These are phyloP conservation scores for Rutstroemia sp. DNA, from an alignment of 2,329 filamentous ascomycete species.

Conservation along the genomic window DNA sequence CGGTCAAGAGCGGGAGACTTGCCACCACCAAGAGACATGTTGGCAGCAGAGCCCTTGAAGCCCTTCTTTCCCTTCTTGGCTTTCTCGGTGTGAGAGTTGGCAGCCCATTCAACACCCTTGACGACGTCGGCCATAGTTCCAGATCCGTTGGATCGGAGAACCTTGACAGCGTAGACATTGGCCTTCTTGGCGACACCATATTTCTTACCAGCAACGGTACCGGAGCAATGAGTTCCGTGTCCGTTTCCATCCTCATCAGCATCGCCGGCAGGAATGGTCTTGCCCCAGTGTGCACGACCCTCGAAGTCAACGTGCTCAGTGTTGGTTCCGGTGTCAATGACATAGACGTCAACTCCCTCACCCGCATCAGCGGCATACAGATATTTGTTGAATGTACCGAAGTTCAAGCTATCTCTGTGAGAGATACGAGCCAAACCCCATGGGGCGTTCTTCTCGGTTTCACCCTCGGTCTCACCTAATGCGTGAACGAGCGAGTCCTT, in stretches of 20 bases:
- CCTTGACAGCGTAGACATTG: constrained; percentile 94
- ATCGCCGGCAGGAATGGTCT: constrained; percentile 84
- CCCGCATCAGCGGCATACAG: constrained; percentile 83
- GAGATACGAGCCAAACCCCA: constrained; percentile 99
- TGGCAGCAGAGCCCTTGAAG: constrained; percentile 98
- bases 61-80: constrained; percentile 80
- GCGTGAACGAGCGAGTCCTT: constrained; percentile 88
- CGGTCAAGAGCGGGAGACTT: constrained; percentile 88
- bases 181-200: constrained; percentile 99
- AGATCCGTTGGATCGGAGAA: constrained; percentile 92
- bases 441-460: constrained; percentile 85
- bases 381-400: constrained; percentile 97
- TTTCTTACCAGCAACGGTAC: constrained; percentile 95
- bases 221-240: constrained; percentile 98
- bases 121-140: constrained; percentile 98
- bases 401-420: constrained; percentile 78
- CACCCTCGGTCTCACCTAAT: constrained; percentile 48
- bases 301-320: constrained; percentile 92
- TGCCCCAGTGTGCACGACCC: constrained; percentile 91
- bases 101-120: constrained; percentile 95
- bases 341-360: constrained; percentile 97
- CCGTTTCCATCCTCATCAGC: constrained; percentile 91
- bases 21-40: constrained; percentile 98
- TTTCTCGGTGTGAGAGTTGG: constrained; percentile 68
- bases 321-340: constrained; percentile 98